Percentiles rank a stretch among this genome's conserved stretches.
phyloP scores from a whole-genome alignment of 805 yeast species.

The Saccharomycopsis sp. region DNA sequence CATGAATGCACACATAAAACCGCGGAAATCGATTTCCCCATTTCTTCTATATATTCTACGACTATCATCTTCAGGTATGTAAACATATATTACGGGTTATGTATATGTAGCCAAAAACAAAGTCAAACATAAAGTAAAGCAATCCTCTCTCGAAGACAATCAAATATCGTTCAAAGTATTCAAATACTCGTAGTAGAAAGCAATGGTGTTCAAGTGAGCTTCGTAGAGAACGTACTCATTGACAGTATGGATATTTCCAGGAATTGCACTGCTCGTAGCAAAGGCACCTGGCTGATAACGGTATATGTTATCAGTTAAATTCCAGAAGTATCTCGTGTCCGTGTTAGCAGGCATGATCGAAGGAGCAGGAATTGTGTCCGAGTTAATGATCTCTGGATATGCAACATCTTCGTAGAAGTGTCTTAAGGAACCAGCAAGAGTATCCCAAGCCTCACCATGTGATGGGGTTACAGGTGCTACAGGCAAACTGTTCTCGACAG shows the following conservation, averaged over 20 bases:
- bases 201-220: constrained; percentile 52
- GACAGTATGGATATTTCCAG: constrained; percentile 44
- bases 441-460: constrained; percentile 42
- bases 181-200: constrained; percentile 49
- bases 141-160: no score
- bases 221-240: constrained; percentile 52
- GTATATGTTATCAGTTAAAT: constrained; percentile 51
- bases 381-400: constrained; percentile 31
- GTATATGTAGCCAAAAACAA: no score
- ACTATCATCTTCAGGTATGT: no score
- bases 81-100: no score
- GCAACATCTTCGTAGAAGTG: constrained; percentile 56
- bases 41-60: no score
- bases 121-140: no score
- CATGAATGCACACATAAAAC: no score
- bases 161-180: constrained; percentile 33
- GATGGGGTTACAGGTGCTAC: constrained; percentile 52
- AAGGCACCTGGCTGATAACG: constrained; percentile 48
- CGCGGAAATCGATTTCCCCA: no score
- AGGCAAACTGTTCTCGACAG: constrained; percentile 30
- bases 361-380: constrained; percentile 37
- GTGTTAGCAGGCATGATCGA: constrained; percentile 63
- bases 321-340: constrained; percentile 64
- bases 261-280: background rate
- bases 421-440: constrained; percentile 56